Evolutionary conservation across 495 filamentous ascomycete species (phyloP).

Genomic region (Aspergillus campestris): DNA sequence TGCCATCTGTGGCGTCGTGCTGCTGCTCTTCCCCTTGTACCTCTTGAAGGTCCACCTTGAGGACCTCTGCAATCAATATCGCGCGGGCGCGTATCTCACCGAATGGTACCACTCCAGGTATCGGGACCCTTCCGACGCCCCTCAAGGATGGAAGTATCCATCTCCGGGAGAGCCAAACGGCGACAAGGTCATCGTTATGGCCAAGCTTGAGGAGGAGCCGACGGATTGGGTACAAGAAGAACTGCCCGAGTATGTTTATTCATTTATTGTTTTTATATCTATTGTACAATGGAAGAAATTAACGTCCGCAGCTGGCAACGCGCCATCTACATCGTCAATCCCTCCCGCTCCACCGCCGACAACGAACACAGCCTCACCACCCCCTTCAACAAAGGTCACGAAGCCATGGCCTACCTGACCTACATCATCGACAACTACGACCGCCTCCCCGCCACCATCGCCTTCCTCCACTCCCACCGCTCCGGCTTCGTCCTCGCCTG

Average conservation of each 20-base stretch:
- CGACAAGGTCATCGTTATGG: slow-evolving; percentile 50
- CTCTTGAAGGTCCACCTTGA: slow-evolving; percentile 29
- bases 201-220: slow-evolving; percentile 47
- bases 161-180: slow-evolving; percentile 9
- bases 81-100: slow-evolving; percentile 34
- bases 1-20: slow-evolving; percentile 18
- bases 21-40: slow-evolving; percentile 28
- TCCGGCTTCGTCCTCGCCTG: slow-evolving; percentile 42
- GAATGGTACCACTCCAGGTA: slow-evolving; percentile 23
- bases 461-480: slow-evolving; percentile 63
- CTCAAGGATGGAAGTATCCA: not conserved
- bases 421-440: slow-evolving; percentile 69
- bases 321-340: slow-evolving; percentile 60
- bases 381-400: slow-evolving; percentile 61
- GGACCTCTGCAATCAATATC: slow-evolving; percentile 37
- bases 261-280: slow-evolving; percentile 1
- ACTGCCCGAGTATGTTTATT: slow-evolving; percentile 35
- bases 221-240: slow-evolving; percentile 53
- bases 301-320: slow-evolving; percentile 38
- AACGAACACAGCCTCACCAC: slow-evolving; percentile 28
- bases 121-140: not conserved
- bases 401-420: slow-evolving; percentile 66
- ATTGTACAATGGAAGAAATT: not conserved
- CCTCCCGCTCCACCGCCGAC: slow-evolving; percentile 42
- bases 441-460: slow-evolving; percentile 53